Base-by-base conservation (phyloP, 768 basidiomycete genomes). In the Agrocybe praecox region DNA sequence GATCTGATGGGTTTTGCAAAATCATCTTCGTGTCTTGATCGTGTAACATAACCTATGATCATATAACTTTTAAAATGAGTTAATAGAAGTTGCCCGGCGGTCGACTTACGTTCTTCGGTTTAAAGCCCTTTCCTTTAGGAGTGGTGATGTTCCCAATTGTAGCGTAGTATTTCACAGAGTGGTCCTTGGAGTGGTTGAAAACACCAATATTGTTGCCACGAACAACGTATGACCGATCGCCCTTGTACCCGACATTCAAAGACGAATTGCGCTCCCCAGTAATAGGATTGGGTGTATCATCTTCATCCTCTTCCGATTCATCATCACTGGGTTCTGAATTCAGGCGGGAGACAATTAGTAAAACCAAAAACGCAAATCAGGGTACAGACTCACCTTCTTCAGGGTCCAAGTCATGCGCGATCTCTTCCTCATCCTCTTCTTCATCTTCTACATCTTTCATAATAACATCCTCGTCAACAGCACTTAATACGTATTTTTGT, bases 11-110 rank as follows among this genome's bases (percentile, higher is more conserved):
- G 67, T 97, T 90, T 84, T 92, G 92, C 54, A 99, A 69, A 52
- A 99, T 76, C 95, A 99, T 95, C 74, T 93, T 94, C 44, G 86
- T 83, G 71, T 99, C 97, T 85, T 95, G 93, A 62, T 96, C 91
- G 68, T 98, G 96, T 32, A 98, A 74, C 96, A 98, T 96, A 64
- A 96, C 86, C 94, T 97, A 29, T 15, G n/a, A n/a, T 3, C 46
- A 46, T 19, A 17, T n/a, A 42, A 46, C 18, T 46, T 36, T 26
- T 40, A 18, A 42, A 40, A 36, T 14, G 23, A 43, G 12, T n/a
- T 14, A 14, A 26, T 23, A 12, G 23, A 17, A 9, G 12, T 2
- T n/a, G 26, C 18, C 18, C 2, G 7, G 34, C n/a, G 2, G 24
- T 29, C 52, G 7, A 74, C 77, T 18, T 66, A 94, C 95, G 76